phyloP scores from a whole-genome alignment of 2,329 filamentous ascomycete species.

The Neofusicoccum ribis region DNA sequence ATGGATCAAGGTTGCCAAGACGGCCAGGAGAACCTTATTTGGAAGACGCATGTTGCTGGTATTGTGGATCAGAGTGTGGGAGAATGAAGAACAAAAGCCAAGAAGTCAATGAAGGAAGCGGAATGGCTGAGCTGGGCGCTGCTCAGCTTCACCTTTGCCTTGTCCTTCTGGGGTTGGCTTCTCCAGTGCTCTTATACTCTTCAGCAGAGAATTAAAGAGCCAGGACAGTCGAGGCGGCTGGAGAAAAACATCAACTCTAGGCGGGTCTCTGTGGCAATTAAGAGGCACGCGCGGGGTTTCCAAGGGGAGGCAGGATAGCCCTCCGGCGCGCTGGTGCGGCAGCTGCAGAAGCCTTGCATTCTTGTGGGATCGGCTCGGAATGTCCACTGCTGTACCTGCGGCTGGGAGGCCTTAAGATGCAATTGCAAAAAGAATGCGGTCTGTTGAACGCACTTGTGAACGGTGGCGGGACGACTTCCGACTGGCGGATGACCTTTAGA shows the following conservation, averaged over 20 bases:
- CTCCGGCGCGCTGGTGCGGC: neutral
- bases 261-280: slow-evolving; percentile 6
- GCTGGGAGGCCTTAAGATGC: neutral
- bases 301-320: neutral
- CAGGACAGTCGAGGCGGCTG: neutral
- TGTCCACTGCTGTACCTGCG: neutral
- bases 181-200: neutral
- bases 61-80: neutral
- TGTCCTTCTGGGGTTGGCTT: neutral
- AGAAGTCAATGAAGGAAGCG: neutral
- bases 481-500: neutral
- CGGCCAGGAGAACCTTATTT: slow-evolving; percentile 14
- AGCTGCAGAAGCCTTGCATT: slow-evolving; percentile 10
- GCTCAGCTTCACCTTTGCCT: slow-evolving; percentile 15
- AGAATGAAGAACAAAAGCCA: neutral
- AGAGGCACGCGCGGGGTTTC: neutral
- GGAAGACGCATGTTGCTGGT: slow-evolving; percentile 6
- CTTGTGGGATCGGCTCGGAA: neutral
- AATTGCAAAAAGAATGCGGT: neutral
- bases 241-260: neutral
- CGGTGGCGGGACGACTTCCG: neutral
- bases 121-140: neutral
- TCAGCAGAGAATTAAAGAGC: neutral
- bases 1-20: slow-evolving; percentile 16
- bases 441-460: neutral